Conservation (phyloP, 768 basidiomycete genomes). For the Xerocomus spinulosus region DNA sequence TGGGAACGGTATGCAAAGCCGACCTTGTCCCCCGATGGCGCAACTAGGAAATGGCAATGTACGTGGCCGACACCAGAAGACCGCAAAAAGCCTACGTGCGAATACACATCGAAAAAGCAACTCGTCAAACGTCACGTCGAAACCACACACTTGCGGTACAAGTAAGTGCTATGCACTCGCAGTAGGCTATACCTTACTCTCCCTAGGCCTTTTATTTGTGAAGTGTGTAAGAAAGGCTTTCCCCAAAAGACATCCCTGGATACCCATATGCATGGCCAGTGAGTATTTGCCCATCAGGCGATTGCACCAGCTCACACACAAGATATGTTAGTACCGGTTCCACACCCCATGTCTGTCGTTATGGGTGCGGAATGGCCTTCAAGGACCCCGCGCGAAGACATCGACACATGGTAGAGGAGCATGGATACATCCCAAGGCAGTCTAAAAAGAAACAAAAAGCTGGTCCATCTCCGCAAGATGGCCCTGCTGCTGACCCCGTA, state of each 20-base stretch:
- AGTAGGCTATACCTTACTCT: slow-evolving; percentile 12
- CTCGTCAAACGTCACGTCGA: slow-evolving; percentile 66
- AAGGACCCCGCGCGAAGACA: slow-evolving; percentile 64
- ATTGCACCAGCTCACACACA: slow-evolving; percentile 9
- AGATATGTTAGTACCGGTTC: slow-evolving; percentile 47
- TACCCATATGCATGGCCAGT: slow-evolving; percentile 56
- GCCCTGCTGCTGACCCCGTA: slow-evolving; percentile 22
- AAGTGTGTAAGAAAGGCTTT: slow-evolving; percentile 49
- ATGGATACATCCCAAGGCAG: slow-evolving; percentile 47
- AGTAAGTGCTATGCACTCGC: slow-evolving; percentile 37
- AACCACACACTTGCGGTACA: slow-evolving; percentile 56
- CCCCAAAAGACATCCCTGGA: slow-evolving; percentile 56
- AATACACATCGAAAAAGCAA: slow-evolving; percentile 53
- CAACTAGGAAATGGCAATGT: slow-evolving; percentile 37
- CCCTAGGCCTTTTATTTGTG: slow-evolving; percentile 48
- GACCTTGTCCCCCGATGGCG: slow-evolving; percentile 31
- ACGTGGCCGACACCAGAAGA: slow-evolving; percentile 37
- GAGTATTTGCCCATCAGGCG: slow-evolving; percentile 17
- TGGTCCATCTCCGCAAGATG: slow-evolving; percentile 27
- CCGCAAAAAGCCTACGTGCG: slow-evolving; percentile 33
- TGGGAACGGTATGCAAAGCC: slow-evolving; percentile 35
- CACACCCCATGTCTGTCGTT: slow-evolving; percentile 51
- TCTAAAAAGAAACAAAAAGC: slow-evolving; percentile 42
- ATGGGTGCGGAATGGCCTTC: slow-evolving; percentile 48
- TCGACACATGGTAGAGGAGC: slow-evolving; percentile 50